phyloP scores from a whole-genome alignment of 352 stramenopile genomes.

The Globisporangium perplexum region DNA sequence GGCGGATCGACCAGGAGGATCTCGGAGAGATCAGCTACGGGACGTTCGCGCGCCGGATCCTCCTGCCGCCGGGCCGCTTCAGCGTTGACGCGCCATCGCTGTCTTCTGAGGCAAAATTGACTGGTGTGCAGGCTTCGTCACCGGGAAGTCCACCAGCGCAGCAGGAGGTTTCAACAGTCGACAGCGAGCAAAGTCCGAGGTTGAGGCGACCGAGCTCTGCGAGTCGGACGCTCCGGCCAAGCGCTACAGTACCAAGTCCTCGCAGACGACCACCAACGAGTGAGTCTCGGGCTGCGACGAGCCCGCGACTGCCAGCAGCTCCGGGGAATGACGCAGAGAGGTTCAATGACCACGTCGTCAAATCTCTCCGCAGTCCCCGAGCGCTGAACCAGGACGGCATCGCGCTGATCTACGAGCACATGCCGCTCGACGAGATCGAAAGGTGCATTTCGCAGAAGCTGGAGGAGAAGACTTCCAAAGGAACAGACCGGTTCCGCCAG shows the following conservation, averaged over 20 bases:
- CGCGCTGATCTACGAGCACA: constrained; percentile 37
- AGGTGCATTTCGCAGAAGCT: constrained; percentile 53
- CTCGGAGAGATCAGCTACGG: constrained; percentile 58
- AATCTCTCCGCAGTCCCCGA: constrained; percentile 7
- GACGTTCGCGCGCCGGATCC: constrained; percentile 55
- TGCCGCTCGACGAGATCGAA: constrained; percentile 47
- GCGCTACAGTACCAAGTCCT: constrained; percentile 2
- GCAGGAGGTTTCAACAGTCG: not conserved
- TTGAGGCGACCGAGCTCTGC: not conserved
- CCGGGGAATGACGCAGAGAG: not conserved
- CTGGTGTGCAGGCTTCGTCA: not conserved
- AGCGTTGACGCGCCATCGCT: constrained; percentile 8
- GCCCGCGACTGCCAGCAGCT: not conserved
- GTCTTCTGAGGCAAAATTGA: not conserved
- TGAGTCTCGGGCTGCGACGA: not conserved
- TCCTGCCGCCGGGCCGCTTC: constrained; percentile 35
- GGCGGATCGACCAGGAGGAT: constrained; percentile 55
- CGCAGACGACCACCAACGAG: not conserved
- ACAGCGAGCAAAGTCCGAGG: constrained; percentile 1
- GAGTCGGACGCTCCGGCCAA: not conserved
- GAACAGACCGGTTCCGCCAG: constrained; percentile 43
- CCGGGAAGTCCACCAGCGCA: not conserved
- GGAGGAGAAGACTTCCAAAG: constrained; percentile 44
- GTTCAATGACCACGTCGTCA: constrained; percentile 1
- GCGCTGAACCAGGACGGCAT: constrained; percentile 16